A percentile compares a stretch with the other conserved stretches of the same genome.
phyloP scores from a whole-genome alignment of 495 filamentous ascomycete genomes.

The Platismatia glauca region DNA sequence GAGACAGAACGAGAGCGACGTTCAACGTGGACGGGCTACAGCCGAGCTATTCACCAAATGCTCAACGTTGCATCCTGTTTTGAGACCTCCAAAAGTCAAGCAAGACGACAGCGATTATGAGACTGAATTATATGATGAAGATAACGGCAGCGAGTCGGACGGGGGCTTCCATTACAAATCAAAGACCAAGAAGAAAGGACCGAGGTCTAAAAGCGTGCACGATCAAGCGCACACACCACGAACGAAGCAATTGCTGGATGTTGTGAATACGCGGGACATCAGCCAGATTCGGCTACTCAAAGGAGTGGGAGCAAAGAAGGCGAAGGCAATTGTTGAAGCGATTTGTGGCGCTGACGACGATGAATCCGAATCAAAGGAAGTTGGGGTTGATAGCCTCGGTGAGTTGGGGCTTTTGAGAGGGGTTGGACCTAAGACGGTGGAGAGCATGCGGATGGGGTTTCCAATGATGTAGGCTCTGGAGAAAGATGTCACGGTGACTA shows the following conservation, averaged over 20 bases:
- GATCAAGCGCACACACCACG: slow-evolving; percentile 47
- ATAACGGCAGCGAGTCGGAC: slow-evolving; percentile 25
- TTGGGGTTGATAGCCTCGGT: slow-evolving; percentile 34
- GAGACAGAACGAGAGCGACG: not conserved
- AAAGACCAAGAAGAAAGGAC: slow-evolving; percentile 27
- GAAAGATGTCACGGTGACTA: not conserved
- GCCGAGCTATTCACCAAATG: not conserved
- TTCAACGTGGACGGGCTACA: not conserved
- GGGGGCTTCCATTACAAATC: slow-evolving; percentile 36
- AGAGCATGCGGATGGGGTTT: slow-evolving; percentile 45
- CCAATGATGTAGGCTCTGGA: not conserved
- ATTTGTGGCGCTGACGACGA: slow-evolving; percentile 30
- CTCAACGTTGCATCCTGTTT: not conserved
- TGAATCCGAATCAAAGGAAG: slow-evolving; percentile 25
- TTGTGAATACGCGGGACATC: slow-evolving; percentile 80
- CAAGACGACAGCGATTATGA: slow-evolving; percentile 24
- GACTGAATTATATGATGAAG: not conserved
- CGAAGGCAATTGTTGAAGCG: slow-evolving; percentile 45
- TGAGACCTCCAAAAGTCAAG: slow-evolving; percentile 6
- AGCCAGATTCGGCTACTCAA: slow-evolving; percentile 58
- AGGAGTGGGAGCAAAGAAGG: slow-evolving; percentile 49
- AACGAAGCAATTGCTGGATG: slow-evolving; percentile 60
- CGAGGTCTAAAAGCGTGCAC: slow-evolving; percentile 11
- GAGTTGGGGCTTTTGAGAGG: slow-evolving; percentile 44
- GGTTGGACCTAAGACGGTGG: slow-evolving; percentile 43